Percentiles rank a stretch among this genome's conserved stretches.
phyloP scores from a whole-genome alignment of 2,329 filamentous ascomycete species.

The Hypoxylon sp. region DNA sequence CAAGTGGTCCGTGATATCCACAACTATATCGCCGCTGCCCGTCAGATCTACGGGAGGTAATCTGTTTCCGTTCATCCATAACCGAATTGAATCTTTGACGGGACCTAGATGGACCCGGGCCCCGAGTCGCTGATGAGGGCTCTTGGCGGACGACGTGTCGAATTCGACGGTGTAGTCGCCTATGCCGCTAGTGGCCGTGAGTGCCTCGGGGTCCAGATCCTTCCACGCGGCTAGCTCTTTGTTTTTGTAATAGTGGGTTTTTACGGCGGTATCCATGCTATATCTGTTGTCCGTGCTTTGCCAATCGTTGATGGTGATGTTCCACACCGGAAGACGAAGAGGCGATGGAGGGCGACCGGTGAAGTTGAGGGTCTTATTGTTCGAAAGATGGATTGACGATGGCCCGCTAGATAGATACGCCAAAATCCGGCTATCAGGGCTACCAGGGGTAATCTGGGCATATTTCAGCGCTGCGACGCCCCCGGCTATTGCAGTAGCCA shows the following conservation, averaged over 20 bases:
- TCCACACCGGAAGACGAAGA: background rate
- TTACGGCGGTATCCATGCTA: background rate
- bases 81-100: background rate
- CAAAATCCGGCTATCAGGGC: background rate
- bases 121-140: background rate
- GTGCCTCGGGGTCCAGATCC: background rate
- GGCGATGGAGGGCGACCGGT: background rate
- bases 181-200: background rate
- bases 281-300: background rate
- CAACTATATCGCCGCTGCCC: background rate
- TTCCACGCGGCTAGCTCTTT: conserved; percentile 1
- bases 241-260: background rate
- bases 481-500: background rate
- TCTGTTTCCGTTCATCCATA: conserved; percentile 2
- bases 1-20: background rate
- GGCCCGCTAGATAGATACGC: background rate
- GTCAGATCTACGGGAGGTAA: background rate
- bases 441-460: background rate
- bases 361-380: background rate
- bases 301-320: conserved; percentile 3
- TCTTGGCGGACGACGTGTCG: background rate
- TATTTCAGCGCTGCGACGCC: background rate
- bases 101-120: background rate
- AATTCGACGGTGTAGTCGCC: background rate
- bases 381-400: background rate